Evolutionary conservation across 441 rosid species (phyloP), one percentile per base, ranked within the genome.

Genomic region (Pelargonium cotyledonis): DNA sequence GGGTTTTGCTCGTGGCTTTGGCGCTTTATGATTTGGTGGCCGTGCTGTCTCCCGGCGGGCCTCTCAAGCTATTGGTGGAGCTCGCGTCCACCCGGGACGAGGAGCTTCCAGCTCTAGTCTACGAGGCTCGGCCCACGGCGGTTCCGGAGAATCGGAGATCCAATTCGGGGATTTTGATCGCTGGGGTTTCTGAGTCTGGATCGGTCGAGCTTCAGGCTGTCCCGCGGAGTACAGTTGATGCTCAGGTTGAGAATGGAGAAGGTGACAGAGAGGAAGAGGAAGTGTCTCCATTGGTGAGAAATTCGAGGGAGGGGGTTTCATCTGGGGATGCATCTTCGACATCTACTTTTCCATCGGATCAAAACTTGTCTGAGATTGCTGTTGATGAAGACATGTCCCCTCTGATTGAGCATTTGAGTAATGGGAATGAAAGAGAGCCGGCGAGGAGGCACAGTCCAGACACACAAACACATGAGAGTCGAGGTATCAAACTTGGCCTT

Each of bases 11-110:
- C 55, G 89, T 94, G 67, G 97, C 97, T 31, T 63, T 94, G 73
- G 99, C 97, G 73, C 40, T 88, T 41, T 94, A 94, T 80, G 99
- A 94, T 80, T 68, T 94, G 80, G 91, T 83, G 29, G 99, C 97
- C 15, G 99, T 94, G 77, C 80, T 94, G 75, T 95, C 91, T 3
- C 99, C 99, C 31, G 94, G 97, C 58, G 99, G 99, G 0, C 99
- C 99, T 1, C 99, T 94, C 67, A 94, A 91, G 85, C 66, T 94
- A 75, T 76, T 94, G 76, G 97, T 94, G 11, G 94, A 91, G 80
- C 84, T 94, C 68, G 95, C 97, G 64, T 91, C 96, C 0, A 89
- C 76, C 71, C 85, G 96, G 43, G 95, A 89, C 65, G 92, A 94
- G 73, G 99, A 94, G 67, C 93, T 94, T 44, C 99, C 97, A 41